Evolutionary conservation across 75 land plant genomes (phyloP).

Genomic region (Ceratopteris richardii): DNA sequence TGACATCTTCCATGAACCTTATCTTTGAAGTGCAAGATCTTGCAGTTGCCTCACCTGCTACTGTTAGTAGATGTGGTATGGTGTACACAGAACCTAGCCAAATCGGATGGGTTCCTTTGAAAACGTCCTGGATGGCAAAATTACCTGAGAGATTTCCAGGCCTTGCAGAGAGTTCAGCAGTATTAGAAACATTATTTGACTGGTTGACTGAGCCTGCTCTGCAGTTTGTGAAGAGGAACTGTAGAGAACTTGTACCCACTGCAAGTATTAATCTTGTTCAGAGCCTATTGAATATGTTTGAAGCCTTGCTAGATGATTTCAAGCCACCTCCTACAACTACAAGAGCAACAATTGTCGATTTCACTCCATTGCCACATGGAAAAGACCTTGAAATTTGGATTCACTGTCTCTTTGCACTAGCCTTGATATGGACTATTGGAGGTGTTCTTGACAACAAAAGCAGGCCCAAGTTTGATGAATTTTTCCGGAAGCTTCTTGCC

Average conservation of each 20-base stretch:
- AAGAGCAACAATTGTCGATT: not conserved
- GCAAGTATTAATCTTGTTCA: slow-evolving; percentile 28
- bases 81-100: slow-evolving; percentile 41
- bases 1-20: slow-evolving; percentile 32
- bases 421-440: slow-evolving; percentile 27
- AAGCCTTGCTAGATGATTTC: slow-evolving; percentile 31
- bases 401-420: slow-evolving; percentile 20
- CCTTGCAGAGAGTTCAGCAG: slow-evolving; percentile 8
- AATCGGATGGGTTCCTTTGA: slow-evolving; percentile 29
- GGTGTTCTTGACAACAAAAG: slow-evolving; percentile 28
- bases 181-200: slow-evolving; percentile 19
- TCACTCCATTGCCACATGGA: slow-evolving; percentile 12
- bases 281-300: slow-evolving; percentile 32
- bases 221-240: slow-evolving; percentile 27
- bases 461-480: slow-evolving; percentile 19
- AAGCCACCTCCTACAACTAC: slow-evolving; percentile 9
- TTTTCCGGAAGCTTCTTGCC: slow-evolving; percentile 27
- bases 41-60: slow-evolving; percentile 44
- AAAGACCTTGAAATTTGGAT: slow-evolving; percentile 26
- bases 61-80: slow-evolving; percentile 39
- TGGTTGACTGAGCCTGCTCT: slow-evolving; percentile 31
- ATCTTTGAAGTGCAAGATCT: slow-evolving; percentile 43
- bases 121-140: slow-evolving; percentile 26
- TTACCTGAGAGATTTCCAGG: slow-evolving; percentile 19
- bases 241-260: slow-evolving; percentile 23